Evolutionary conservation across 2,329 filamentous ascomycete species (phyloP), one percentile per base, ranked within the genome.

Genomic region (Elsinoe ampelina): DNA sequence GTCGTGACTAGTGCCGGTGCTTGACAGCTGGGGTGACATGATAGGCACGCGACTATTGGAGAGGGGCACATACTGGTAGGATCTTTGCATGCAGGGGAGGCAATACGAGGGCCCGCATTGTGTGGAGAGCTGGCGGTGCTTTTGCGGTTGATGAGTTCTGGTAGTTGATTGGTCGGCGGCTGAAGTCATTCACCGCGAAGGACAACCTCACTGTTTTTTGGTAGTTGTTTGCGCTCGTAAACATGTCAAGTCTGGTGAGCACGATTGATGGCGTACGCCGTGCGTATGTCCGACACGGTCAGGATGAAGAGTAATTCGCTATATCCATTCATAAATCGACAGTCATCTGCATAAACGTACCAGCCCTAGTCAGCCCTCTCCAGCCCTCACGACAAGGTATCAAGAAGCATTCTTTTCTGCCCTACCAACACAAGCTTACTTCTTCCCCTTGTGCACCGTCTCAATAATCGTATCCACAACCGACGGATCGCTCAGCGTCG

Each of bases 401-500:
- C 22, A 22, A 3, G 3, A 22, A 22, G 22, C 22, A 22, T 22
- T 5, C 5, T 22, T 22, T 22, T 22, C 22, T 45, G 19, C 12
- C 41, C 10, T n/a, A n/a, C 36, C 19, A 11, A 3, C n/a, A 19
- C 2, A 42, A 19, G 5, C 32, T 50, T 47, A 60, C 62, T 61
- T 62, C 62, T 72, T 75, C 59, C 75, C 71, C 62, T 81, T 78
- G 65, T 92, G 86, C 55, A 96, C 92, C 47, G 79, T 82, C 61
- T 81, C 74, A 70, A 97, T 95, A 68, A 98, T 96, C 76, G 85
- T 92, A 48, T 86, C 83, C 22, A 98, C 92, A 20, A 97, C 85
- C 59, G 77, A 82, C 47, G 93, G 93, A 71, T 98, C 91, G 59
- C 89, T 93, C 54, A 97, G 81, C 85, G 93, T 97, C 17, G 87